Conservation (phyloP, 345 rosid species). For the Theobroma cacao region DNA sequence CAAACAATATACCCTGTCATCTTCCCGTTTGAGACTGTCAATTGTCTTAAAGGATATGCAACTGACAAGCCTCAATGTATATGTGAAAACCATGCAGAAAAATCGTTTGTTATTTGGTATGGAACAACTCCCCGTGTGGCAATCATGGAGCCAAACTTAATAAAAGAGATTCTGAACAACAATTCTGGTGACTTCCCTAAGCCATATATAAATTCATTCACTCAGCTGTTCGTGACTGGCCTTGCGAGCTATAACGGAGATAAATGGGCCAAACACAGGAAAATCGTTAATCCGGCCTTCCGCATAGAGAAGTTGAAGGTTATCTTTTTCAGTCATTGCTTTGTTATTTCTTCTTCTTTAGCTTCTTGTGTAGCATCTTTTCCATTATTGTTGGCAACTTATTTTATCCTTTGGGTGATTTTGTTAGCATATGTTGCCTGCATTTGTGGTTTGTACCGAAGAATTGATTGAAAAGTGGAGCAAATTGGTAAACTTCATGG, state of each 20-base stretch:
- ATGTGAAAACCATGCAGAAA: conserved; percentile 18
- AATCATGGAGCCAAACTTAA: conserved; percentile 24
- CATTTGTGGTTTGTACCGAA: conserved; percentile 19
- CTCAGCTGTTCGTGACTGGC: conserved; percentile 24
- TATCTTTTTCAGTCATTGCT: neutral
- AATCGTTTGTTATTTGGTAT: conserved; percentile 20
- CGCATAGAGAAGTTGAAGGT: conserved; percentile 32
- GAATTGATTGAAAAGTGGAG: conserved; percentile 29
- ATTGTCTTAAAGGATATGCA: neutral
- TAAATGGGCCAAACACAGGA: conserved; percentile 34
- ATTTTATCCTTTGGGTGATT: neutral
- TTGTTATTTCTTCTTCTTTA: neutral
- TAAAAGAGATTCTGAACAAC: conserved; percentile 29
- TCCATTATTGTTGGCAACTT: neutral
- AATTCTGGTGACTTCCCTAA: conserved; percentile 23
- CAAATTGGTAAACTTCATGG: conserved; percentile 9
- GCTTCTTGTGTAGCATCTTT: neutral
- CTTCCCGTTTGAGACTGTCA: too few species aligned
- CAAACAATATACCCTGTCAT: too few species aligned
- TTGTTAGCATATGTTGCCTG: conserved; percentile 23
- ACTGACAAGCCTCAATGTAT: neutral
- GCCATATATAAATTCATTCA: conserved; percentile 14
- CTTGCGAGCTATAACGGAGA: conserved; percentile 28
- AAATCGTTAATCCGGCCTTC: conserved; percentile 32
- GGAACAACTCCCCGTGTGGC: conserved; percentile 27